Base-by-base conservation (phyloP, 495 filamentous ascomycete genomes). In the Penicillium robsamsonii region DNA sequence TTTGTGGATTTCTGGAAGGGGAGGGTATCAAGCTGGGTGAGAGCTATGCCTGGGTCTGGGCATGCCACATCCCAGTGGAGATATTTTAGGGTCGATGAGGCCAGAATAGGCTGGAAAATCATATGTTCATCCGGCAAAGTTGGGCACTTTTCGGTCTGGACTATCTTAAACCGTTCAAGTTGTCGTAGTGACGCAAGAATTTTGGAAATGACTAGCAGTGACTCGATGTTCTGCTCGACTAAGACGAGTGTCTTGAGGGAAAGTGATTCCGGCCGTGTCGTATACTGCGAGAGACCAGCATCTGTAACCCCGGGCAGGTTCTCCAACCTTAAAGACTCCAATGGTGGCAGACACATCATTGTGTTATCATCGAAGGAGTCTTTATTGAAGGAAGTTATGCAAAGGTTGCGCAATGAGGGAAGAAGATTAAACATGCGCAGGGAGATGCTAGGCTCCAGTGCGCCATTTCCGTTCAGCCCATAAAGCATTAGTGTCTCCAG, bases 41-140 rank as follows among this genome's bases (percentile, higher is more conserved):
- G 70, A 12, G 74, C 70, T 5, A 71, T 70, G 46, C 62, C 68
- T 20, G 74, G 67, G 25, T 77, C 69, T 13, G 76, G 76, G 45
- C 73, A 72, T 1, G 87, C 81, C 25, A 92, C 81, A 62, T 96
- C 90, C 92, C 92, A 94, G 71, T 94, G 90, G 13, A 94, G 73
- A 50, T 82, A 83, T 54, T 83, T 73, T 0, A 96, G 79, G 18
- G 78, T 83, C 1, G 71, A 67, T 0, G 86, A 92, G 2, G 86
- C 86, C 6, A 96, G 75, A 54, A 90, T 83, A 0, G 87, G 88
- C 40, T 81, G 77, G 70, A 85, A 85, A 37, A 88, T 78, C 47
- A 87, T 82, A 24, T 72, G 65, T 46, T 84, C 85, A 4, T 70
- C 62, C 0, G 85, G 79, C 55, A 91, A 74, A 4, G 75, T 75